Conservation (phyloP, 768 basidiomycete genomes). For the Amanita pseudoporphyria region DNA sequence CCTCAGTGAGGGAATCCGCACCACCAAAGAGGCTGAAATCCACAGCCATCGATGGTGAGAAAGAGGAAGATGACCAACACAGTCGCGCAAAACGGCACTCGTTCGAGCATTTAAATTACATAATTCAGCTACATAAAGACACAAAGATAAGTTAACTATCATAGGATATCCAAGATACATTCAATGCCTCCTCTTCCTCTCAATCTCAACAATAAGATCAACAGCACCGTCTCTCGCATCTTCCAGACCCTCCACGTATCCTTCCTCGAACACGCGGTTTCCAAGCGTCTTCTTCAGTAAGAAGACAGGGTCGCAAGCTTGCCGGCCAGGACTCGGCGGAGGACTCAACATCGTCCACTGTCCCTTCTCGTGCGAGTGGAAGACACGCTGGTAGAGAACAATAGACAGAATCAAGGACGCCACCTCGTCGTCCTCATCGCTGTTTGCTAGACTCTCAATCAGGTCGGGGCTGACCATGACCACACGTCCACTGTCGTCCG, state of each 20-base stretch:
- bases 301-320: constrained; percentile 19
- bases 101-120: background rate
- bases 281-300: constrained; percentile 38
- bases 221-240: constrained; percentile 72
- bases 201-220: constrained; percentile 50
- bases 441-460: background rate
- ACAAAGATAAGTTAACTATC: too few species aligned
- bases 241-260: constrained; percentile 33
- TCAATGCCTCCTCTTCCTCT: constrained; percentile 21
- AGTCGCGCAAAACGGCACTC: too few species aligned
- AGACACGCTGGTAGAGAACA: constrained; percentile 52
- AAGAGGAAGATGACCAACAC: background rate
- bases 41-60: constrained; percentile 16
- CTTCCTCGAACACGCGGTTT: constrained; percentile 31
- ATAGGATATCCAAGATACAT: constrained; percentile 3
- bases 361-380: constrained; percentile 23
- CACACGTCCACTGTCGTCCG: constrained; percentile 16
- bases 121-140: background rate
- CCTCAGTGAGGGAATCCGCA: constrained; percentile 65
- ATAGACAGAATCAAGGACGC: constrained; percentile 44
- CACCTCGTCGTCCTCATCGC: constrained; percentile 10
- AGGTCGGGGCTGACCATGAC: constrained; percentile 16
- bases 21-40: constrained; percentile 81
- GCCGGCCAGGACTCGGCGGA: constrained; percentile 39
- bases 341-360: constrained; percentile 42